These are phyloP conservation scores for Sporothrix pseudoabietina DNA, from an alignment of 2,329 filamentous ascomycete species.

Conservation along the genomic window DNA sequence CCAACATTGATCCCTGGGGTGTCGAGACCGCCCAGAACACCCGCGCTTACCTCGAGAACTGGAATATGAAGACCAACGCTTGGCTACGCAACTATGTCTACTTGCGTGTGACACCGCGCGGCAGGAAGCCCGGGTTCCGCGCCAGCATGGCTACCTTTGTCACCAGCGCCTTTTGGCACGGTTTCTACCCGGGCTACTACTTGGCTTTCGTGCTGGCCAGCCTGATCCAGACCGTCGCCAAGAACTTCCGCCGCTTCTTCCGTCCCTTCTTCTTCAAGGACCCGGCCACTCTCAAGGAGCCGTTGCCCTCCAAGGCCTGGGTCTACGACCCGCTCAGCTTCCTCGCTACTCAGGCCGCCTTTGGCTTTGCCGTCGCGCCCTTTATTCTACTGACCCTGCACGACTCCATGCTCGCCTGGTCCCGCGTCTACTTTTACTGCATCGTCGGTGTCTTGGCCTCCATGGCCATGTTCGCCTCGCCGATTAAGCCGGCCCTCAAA, in stretches of 20 bases:
- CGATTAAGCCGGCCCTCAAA: slow-evolving; percentile 65
- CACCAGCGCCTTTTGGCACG: slow-evolving; percentile 96
- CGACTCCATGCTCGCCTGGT: slow-evolving; percentile 75
- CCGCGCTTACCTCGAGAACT: slow-evolving; percentile 85
- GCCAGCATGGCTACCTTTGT: slow-evolving; percentile 92
- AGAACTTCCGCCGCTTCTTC: slow-evolving; percentile 86
- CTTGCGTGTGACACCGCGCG: slow-evolving; percentile 88
- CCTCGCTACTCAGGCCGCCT: slow-evolving; percentile 41
- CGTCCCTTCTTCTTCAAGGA: slow-evolving; percentile 95
- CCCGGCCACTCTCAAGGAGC: slow-evolving; percentile 64
- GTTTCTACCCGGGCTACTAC: slow-evolving; percentile 97
- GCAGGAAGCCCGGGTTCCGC: slow-evolving; percentile 94
- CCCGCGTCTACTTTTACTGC: slow-evolving; percentile 85
- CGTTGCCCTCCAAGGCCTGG: slow-evolving; percentile 73
- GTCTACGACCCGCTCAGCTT: slow-evolving; percentile 65
- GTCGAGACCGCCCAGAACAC: slow-evolving; percentile 93
- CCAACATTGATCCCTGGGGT: slow-evolving; percentile 83
- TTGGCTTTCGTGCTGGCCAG: slow-evolving; percentile 85
- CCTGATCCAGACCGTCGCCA: slow-evolving; percentile 89
- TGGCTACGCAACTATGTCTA: slow-evolving; percentile 98
- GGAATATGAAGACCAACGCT: slow-evolving; percentile 98
- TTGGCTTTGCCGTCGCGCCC: slow-evolving; percentile 79
- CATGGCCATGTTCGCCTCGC: slow-evolving; percentile 77
- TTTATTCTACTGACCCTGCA: slow-evolving; percentile 80
- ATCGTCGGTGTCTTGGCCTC: slow-evolving; percentile 66